A percentile compares a stretch with the other conserved stretches of the same genome.
phyloP scores from a whole-genome alignment of 2,329 filamentous ascomycete species.

The Canariomyces notabilis region DNA sequence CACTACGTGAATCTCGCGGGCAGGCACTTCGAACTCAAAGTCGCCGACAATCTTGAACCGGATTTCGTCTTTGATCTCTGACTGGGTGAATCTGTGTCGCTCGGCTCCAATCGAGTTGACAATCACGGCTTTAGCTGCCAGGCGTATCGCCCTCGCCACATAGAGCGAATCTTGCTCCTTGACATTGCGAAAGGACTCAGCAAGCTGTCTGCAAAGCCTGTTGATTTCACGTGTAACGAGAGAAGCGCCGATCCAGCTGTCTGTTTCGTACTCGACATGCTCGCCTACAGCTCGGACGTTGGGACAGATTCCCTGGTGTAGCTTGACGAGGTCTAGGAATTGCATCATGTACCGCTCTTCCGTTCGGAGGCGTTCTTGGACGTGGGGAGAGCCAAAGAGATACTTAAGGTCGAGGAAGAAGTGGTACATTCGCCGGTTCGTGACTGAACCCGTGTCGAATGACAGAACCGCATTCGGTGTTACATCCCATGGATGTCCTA shows the following conservation, averaged over 20 bases:
- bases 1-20: slow-evolving; percentile 62
- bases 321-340: slow-evolving; percentile 90
- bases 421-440: slow-evolving; percentile 92
- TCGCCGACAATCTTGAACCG: slow-evolving; percentile 72
- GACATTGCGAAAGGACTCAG: slow-evolving; percentile 74
- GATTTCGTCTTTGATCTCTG: slow-evolving; percentile 82
- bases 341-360: slow-evolving; percentile 88
- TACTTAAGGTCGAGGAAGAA: slow-evolving; percentile 95
- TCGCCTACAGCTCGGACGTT: slow-evolving; percentile 89
- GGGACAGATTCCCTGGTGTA: slow-evolving; percentile 95
- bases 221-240: slow-evolving; percentile 94
- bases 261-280: slow-evolving; percentile 96
- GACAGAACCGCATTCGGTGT: slow-evolving; percentile 80
- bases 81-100: slow-evolving; percentile 73
- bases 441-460: slow-evolving; percentile 91
- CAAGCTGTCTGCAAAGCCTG: slow-evolving; percentile 79
- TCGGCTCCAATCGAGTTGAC: slow-evolving; percentile 87
- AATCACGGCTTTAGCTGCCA: slow-evolving; percentile 77
- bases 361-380: slow-evolving; percentile 75
- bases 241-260: slow-evolving; percentile 95
- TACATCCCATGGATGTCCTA: slow-evolving; percentile 87
- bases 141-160: slow-evolving; percentile 66
- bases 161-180: slow-evolving; percentile 59
- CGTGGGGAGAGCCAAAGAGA: slow-evolving; percentile 80
- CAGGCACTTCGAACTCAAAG: slow-evolving; percentile 70